phyloP scores from a whole-genome alignment of 495 filamentous ascomycete species.

The Mytilinidion resinicola region DNA sequence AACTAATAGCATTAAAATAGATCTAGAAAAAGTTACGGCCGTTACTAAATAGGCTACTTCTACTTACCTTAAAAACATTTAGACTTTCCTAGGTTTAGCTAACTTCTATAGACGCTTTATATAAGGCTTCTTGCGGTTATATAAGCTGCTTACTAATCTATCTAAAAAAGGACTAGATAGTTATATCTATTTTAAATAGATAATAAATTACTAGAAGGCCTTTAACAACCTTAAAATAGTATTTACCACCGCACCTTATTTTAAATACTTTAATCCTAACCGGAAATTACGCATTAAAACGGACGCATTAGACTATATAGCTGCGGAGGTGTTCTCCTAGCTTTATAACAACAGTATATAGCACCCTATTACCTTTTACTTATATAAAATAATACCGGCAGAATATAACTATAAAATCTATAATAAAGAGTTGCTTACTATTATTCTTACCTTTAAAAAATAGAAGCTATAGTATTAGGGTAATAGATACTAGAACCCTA shows the following conservation, averaged over 20 bases:
- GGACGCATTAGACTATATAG: constrained; percentile 27
- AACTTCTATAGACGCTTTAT: constrained; percentile 28
- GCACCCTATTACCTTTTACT: constrained; percentile 28
- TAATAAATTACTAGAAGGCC: too few species aligned
- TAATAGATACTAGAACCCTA: too few species aligned
- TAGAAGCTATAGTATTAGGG: neutral
- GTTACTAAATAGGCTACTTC: constrained; percentile 7
- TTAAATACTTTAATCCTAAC: constrained; percentile 25
- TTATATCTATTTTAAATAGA: too few species aligned
- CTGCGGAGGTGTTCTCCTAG: constrained; percentile 18
- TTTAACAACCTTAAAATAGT: too few species aligned
- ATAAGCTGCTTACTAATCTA: too few species aligned
- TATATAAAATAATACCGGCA: constrained; percentile 23
- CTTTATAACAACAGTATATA: neutral
- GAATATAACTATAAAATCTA: constrained; percentile 31
- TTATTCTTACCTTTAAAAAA: constrained; percentile 29
- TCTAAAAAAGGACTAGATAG: too few species aligned
- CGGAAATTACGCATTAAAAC: constrained; percentile 22
- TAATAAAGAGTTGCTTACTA: constrained; percentile 37
- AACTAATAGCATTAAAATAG: constrained; percentile 28
- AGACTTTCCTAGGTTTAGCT: constrained; percentile 21
- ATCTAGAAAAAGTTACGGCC: constrained; percentile 25
- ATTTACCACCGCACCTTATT: constrained; percentile 37
- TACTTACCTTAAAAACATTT: constrained; percentile 10
- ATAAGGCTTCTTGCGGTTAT: constrained; percentile 5